These are phyloP conservation scores for Phytophthora palmivora DNA, from an alignment of 352 stramenopile species.

Conservation along the genomic window DNA sequence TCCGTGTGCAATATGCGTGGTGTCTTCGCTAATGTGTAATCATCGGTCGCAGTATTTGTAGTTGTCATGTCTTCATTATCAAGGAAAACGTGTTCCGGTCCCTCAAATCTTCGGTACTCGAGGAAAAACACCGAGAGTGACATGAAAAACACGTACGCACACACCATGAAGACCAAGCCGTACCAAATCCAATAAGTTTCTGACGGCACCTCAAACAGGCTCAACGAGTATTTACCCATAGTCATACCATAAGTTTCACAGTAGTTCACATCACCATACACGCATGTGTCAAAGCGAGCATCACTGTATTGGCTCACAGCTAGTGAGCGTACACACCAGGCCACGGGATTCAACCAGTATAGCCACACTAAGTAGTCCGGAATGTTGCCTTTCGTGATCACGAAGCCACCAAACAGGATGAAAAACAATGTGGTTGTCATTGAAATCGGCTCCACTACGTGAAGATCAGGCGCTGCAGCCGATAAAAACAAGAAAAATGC, in stretches of 20 bases:
- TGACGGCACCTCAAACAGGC: constrained; percentile 34
- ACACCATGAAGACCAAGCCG: constrained; percentile 32
- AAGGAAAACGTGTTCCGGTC: constrained; percentile 27
- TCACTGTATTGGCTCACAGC: constrained; percentile 41
- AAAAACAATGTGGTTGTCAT: constrained; percentile 45
- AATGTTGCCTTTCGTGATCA: constrained; percentile 45
- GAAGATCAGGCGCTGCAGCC: constrained; percentile 26
- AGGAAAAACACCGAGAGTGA: constrained; percentile 31
- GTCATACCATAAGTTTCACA: constrained; percentile 28
- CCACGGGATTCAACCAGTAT: constrained; percentile 56
- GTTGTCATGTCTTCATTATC: constrained; percentile 16
- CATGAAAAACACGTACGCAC: constrained; percentile 44
- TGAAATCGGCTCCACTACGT: constrained; percentile 45
- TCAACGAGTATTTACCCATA: constrained; percentile 44
- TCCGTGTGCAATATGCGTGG: not conserved
- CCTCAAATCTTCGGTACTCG: constrained; percentile 40
- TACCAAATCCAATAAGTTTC: constrained; percentile 39
- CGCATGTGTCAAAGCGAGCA: constrained; percentile 25
- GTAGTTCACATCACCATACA: constrained; percentile 38
- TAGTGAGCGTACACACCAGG: constrained; percentile 44
- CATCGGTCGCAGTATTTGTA: not conserved
- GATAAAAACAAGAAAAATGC: constrained; percentile 54
- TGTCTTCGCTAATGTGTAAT: constrained; percentile 16
- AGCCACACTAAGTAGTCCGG: constrained; percentile 38
- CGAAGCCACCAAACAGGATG: constrained; percentile 49